Evolutionary conservation across 768 basidiomycete genomes (phyloP).

Genomic region (Cystoderma amianthinum): DNA sequence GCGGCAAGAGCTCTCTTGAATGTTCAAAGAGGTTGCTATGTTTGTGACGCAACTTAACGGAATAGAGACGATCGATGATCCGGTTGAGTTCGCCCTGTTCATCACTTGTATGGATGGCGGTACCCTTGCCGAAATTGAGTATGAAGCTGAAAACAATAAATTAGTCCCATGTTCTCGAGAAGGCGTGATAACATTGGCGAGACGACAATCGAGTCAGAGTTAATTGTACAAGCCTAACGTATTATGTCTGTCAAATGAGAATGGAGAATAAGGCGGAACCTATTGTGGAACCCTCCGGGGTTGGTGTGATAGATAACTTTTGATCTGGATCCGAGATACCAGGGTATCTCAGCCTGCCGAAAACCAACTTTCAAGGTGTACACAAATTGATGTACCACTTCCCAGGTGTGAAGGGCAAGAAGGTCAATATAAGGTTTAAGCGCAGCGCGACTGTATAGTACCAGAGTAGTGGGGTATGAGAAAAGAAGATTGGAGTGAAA

Average conservation of each 20-base stretch:
- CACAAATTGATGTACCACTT: background rate
- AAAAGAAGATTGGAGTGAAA: background rate
- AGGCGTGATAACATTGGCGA: too few relatives aligned
- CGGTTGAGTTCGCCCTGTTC: too few relatives aligned
- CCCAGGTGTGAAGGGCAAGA: too few relatives aligned
- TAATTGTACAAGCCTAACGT: background rate
- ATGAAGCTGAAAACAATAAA: too few relatives aligned
- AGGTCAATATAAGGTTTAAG: background rate
- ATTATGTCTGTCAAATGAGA: background rate
- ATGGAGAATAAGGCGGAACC: background rate
- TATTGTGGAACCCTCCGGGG: background rate
- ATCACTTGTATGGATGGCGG: too few relatives aligned
- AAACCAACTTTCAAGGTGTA: too few relatives aligned
- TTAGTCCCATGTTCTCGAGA: too few relatives aligned
- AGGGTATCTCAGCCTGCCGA: background rate
- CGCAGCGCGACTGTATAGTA: background rate
- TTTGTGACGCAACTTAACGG: too few relatives aligned
- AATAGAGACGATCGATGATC: too few relatives aligned
- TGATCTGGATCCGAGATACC: background rate
- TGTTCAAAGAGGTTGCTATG: too few relatives aligned
- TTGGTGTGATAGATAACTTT: background rate
- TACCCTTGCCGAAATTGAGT: too few relatives aligned
- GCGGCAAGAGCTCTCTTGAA: too few relatives aligned
- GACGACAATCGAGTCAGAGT: background rate
- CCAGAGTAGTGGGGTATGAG: background rate